phyloP scores from a whole-genome alignment of 2,329 filamentous ascomycete species.

The Ploettnerulaceae sp. region DNA sequence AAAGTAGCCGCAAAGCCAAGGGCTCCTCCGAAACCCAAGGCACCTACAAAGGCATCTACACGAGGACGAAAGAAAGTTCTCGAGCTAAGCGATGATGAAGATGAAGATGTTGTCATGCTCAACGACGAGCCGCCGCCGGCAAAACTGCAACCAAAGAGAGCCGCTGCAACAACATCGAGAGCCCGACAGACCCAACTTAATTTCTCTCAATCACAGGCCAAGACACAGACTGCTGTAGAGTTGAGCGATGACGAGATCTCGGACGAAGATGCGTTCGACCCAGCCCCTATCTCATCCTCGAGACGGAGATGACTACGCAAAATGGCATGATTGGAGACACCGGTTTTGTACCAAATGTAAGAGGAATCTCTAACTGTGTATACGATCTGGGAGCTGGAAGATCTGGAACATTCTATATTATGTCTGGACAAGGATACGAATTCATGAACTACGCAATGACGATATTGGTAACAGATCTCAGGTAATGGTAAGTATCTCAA shows the following conservation, averaged over 20 bases:
- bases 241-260: conserved; percentile 63
- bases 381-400: not conserved
- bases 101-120: conserved; percentile 49
- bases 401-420: not conserved
- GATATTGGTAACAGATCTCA: not conserved
- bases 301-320: conserved; percentile 3
- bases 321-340: not conserved
- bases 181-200: conserved; percentile 45
- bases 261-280: conserved; percentile 53
- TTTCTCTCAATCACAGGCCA: conserved; percentile 42
- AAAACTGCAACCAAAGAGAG: conserved; percentile 33
- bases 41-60: conserved; percentile 36
- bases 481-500: not conserved
- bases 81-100: conserved; percentile 38
- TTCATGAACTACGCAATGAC: not conserved
- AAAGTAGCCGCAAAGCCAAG: conserved; percentile 35
- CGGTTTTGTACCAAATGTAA: not conserved
- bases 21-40: conserved; percentile 38
- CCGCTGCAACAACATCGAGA: conserved; percentile 30
- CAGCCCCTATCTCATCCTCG: conserved; percentile 20
- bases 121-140: conserved; percentile 41
- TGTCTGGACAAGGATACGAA: not conserved
- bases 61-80: conserved; percentile 41
- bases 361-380: not conserved
- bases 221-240: conserved; percentile 41